A percentile compares a stretch with the other conserved stretches of the same genome.
Conservation (phyloP, 495 filamentous ascomycete genomes). For the Neurospora sp. region DNA sequence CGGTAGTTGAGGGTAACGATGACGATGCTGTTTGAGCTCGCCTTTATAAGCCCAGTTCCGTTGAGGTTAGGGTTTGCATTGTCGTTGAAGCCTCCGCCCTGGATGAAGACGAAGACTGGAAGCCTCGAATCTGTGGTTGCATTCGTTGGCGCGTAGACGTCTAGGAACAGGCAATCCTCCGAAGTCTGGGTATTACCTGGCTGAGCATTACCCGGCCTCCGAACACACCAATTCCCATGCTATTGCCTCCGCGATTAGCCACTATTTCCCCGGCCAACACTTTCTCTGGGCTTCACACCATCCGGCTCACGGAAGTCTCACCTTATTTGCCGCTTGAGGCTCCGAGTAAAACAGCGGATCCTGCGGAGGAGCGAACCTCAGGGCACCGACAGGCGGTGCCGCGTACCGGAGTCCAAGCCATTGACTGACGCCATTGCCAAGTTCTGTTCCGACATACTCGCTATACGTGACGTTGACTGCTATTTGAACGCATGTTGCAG, state of each 20-base stretch:
- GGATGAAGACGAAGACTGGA: conserved; percentile 62
- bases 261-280: background rate
- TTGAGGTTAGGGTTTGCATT: conserved; percentile 55
- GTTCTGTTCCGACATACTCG: conserved; percentile 20
- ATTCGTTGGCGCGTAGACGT: conserved; percentile 54
- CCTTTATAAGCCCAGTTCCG: conserved; percentile 47
- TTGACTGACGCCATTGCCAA: conserved; percentile 25
- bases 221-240: conserved; percentile 40
- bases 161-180: conserved; percentile 65
- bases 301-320: conserved; percentile 4
- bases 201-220: conserved; percentile 30
- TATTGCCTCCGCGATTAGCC: conserved; percentile 19
- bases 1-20: conserved; percentile 65
- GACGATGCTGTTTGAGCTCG: conserved; percentile 46
- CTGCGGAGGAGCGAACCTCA: conserved; percentile 25
- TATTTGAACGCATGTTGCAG: background rate
- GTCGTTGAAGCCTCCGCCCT: conserved; percentile 55
- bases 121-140: conserved; percentile 37
- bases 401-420: conserved; percentile 36
- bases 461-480: conserved; percentile 30
- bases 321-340: conserved; percentile 20
- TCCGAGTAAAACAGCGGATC: conserved; percentile 18
- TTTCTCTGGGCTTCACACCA: background rate
- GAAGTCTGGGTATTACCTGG: conserved; percentile 21
- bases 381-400: conserved; percentile 24